A percentile compares a stretch with the other conserved stretches of the same genome.
phyloP scores from a whole-genome alignment of 306 rosid species.

The Cajanus cajan region DNA sequence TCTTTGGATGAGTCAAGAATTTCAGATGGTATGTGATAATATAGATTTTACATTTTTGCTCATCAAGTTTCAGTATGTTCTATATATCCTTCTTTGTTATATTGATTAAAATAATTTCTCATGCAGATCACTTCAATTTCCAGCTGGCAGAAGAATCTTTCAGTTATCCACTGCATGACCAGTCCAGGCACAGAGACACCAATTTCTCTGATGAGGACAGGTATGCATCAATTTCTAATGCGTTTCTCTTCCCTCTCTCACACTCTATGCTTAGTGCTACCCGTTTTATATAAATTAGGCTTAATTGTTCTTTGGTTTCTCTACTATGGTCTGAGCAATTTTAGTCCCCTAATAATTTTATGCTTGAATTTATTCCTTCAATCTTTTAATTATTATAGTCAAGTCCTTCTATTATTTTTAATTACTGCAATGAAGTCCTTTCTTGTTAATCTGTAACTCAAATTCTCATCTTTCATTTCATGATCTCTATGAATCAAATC shows the following conservation, averaged over 20 bases:
- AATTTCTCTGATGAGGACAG: slow-evolving; percentile 50
- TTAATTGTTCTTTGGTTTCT: neutral
- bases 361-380: neutral
- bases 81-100: neutral
- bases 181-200: slow-evolving; percentile 28
- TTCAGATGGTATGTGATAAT: slow-evolving; percentile 38
- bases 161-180: slow-evolving; percentile 21
- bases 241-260: neutral
- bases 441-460: neutral
- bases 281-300: neutral
- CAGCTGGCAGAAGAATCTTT: slow-evolving; percentile 40
- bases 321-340: neutral
- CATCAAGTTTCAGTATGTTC: neutral
- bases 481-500: neutral
- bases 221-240: slow-evolving; percentile 33
- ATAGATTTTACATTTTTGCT: neutral
- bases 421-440: neutral
- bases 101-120: slow-evolving; percentile 12
- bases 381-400: neutral
- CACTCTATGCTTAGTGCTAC: neutral
- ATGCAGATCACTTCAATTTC: slow-evolving; percentile 47
- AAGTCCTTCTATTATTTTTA: neutral
- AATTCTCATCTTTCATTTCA: neutral
- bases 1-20: slow-evolving; percentile 40
- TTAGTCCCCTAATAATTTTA: neutral